Base-by-base conservation (phyloP, 768 basidiomycete species). In the Russula virescens region DNA sequence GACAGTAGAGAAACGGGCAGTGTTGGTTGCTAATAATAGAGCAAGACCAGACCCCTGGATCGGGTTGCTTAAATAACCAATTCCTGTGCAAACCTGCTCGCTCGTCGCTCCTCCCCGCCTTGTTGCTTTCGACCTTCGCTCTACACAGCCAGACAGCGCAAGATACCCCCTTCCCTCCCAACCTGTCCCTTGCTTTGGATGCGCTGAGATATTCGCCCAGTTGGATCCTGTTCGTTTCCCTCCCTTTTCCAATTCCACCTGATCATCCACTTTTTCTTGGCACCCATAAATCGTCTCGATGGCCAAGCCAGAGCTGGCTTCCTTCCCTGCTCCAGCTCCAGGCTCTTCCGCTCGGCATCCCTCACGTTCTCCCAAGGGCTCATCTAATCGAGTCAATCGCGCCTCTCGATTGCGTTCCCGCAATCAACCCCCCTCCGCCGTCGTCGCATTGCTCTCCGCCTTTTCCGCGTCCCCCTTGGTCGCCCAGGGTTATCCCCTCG, bases 221-320 rank as follows among this genome's bases (percentile, higher is more conserved):
- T 31, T 40, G 38, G 13, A 40, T 19, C 16, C 50, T 34, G 4
- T 35, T 51, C 8, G 5, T 26, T 1, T 26, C 48, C 10, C 23
- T 16, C 48, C 14, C 10, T 14, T 45, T 26, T 26, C 3, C 43
- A 11, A 50, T 14, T 23, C 7, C 49, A 21, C 10, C 19, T 11
- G 38, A 50, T 48, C 23, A 49, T 25, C 54, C 7, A 5, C 14
- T 50, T 58, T 25, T 34, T 19, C 57, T 64, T 64, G 58, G 63
- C 58, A 9, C 35, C 49, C 51, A 53, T 59, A 35, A 5, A 4
- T 5, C n/a, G 1, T 18, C 11, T 23, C 57, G 47, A 73, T 72
- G 72, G 71, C 71, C 72, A 72, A 73, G 68, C 67, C 67, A 50
- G 61, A 60, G 56, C 60, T 57, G 31, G 19, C 40, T 61, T 61